phyloP scores from a whole-genome alignment of 2,329 filamentous ascomycete species.

The Claviceps sp. region DNA sequence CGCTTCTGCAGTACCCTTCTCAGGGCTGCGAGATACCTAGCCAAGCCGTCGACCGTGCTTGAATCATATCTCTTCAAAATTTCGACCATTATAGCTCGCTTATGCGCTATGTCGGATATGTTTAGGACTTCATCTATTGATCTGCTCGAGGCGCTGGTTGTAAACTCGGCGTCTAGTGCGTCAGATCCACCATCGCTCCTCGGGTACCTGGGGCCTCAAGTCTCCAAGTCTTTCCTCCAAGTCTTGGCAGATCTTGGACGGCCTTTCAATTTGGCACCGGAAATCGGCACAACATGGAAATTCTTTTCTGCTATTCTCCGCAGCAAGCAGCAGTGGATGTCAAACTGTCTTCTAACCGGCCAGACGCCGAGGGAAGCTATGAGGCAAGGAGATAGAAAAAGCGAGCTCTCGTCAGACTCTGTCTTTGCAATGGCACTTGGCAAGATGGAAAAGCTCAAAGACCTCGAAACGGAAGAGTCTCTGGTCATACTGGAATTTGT shows the following conservation, averaged over 20 bases:
- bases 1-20: constrained; percentile 55
- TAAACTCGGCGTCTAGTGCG: constrained; percentile 49
- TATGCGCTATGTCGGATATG: constrained; percentile 56
- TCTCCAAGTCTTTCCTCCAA: constrained; percentile 72
- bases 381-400: constrained; percentile 39
- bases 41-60: constrained; percentile 49
- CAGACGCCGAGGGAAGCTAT: constrained; percentile 68
- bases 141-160: constrained; percentile 61
- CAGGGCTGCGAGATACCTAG: constrained; percentile 52
- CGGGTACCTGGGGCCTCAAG: constrained; percentile 70
- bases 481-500: constrained; percentile 77
- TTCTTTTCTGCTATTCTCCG: constrained; percentile 78
- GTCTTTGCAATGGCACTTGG: constrained; percentile 64
- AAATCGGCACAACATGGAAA: constrained; percentile 64
- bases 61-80: constrained; percentile 73
- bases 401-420: constrained; percentile 40
- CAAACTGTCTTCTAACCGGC: constrained; percentile 82
- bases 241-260: constrained; percentile 65
- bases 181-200: constrained; percentile 89
- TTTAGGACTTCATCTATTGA: constrained; percentile 54
- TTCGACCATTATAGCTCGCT: constrained; percentile 59
- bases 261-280: constrained; percentile 51
- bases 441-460: constrained; percentile 51
- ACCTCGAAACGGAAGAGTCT: constrained; percentile 50
- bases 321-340: constrained; percentile 91